Conservation (phyloP, 176 grass and related monocot species). For the Zizania latifolia region DNA sequence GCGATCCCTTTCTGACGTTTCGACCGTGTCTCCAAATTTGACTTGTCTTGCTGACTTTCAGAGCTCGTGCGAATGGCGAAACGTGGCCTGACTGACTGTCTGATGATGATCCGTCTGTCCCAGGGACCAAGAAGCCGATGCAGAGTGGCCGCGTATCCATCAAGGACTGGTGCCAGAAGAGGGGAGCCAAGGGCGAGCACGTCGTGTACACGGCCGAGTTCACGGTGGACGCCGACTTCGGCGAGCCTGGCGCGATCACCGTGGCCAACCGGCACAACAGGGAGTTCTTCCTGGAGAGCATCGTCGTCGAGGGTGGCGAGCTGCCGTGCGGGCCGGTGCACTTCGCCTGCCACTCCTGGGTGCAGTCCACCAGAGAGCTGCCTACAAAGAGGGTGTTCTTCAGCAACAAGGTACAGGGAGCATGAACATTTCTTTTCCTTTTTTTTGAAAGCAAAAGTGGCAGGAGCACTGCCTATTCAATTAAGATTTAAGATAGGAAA, state of each 20-base stretch:
- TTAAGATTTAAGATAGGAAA: too few species aligned
- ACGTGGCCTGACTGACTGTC: background rate
- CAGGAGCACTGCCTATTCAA: too few species aligned
- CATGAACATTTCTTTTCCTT: background rate
- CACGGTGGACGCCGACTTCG: conserved; percentile 61
- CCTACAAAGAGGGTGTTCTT: conserved; percentile 72
- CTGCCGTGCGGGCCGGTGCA: conserved; percentile 61
- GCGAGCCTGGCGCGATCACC: conserved; percentile 68
- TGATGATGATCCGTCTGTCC: background rate
- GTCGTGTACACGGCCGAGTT: conserved; percentile 92
- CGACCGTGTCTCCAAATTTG: conserved; percentile 26
- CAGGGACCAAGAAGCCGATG: conserved; percentile 65
- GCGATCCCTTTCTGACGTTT: conserved; percentile 7
- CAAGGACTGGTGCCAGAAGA: conserved; percentile 85
- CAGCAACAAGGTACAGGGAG: conserved; percentile 67
- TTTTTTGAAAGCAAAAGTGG: background rate
- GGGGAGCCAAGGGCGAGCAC: conserved; percentile 58
- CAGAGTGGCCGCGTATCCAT: conserved; percentile 52
- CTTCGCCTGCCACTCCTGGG: conserved; percentile 89
- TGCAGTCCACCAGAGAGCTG: conserved; percentile 70
- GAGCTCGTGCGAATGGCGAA: background rate
- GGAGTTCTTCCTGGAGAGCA: conserved; percentile 95
- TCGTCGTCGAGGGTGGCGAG: conserved; percentile 69
- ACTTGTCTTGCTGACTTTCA: conserved; percentile 26
- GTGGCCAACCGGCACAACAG: conserved; percentile 71